A percentile compares a stretch with the other conserved stretches of the same genome.
Conservation (phyloP, 345 rosid species). For the Eucalyptus cladocalyx region DNA sequence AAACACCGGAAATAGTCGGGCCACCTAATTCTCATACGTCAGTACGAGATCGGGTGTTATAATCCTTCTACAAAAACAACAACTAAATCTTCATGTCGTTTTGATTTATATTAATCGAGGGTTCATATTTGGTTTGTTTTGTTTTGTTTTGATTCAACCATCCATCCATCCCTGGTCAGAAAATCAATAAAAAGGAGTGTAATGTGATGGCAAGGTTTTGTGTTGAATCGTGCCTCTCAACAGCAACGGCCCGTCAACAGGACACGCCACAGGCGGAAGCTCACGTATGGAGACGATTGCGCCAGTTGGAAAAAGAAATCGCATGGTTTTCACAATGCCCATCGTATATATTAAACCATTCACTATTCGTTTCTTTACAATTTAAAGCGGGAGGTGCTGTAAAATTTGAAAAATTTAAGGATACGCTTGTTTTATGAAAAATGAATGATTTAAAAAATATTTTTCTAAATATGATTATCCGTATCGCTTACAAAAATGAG, state of each 20-base stretch:
- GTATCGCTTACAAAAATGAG: accelerated
- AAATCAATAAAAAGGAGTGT: not conserved
- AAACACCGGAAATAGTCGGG: not conserved
- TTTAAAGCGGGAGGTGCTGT: not conserved
- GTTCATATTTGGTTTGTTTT: not conserved
- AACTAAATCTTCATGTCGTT: not conserved
- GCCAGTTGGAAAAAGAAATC: not conserved
- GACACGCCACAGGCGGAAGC: not conserved
- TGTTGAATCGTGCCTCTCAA: not conserved
- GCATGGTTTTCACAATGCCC: not conserved
- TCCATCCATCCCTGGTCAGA: not conserved
- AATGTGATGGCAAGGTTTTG: not conserved
- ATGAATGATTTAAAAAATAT: no score
- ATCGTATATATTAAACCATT: not conserved
- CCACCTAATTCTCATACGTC: not conserved
- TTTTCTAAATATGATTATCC: no score
- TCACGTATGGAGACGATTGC: not conserved
- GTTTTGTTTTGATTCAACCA: not conserved
- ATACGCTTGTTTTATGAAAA: no score
- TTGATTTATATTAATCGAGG: not conserved
- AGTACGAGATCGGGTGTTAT: not conserved
- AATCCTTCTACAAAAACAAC: not conserved
- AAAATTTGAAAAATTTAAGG: not conserved
- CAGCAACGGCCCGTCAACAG: not conserved
- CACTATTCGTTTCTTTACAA: not conserved